phyloP scores from a whole-genome alignment of 75 land plant species.

The Picea glauca region DNA sequence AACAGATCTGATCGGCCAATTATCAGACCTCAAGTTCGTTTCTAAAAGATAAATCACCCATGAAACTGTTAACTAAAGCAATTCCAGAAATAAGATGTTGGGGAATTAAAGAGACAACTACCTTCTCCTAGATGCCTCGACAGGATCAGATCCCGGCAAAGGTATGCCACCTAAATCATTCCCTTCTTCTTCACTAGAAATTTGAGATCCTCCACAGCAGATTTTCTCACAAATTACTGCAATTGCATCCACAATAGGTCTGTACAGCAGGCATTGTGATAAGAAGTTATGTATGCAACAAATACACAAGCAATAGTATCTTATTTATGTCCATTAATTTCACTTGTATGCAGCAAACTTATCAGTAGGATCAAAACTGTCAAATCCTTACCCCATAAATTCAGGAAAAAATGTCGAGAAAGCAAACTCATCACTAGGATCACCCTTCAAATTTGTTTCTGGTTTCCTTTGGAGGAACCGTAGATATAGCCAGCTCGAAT shows the following conservation, averaged over 20 bases:
- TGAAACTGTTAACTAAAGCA: too few relatives aligned
- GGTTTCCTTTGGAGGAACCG: slow-evolving; percentile 44
- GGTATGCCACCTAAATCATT: slow-evolving; percentile 51
- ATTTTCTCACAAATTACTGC: slow-evolving; percentile 63
- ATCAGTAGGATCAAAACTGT: not conserved
- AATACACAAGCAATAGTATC: not conserved
- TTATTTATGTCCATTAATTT: not conserved
- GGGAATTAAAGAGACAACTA: too few relatives aligned
- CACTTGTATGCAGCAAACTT: not conserved
- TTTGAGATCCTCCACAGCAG: slow-evolving; percentile 65
- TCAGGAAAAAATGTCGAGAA: slow-evolving; percentile 91
- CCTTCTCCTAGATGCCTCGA: slow-evolving; percentile 92
- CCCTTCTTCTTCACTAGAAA: slow-evolving; percentile 27
- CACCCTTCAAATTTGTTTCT: slow-evolving; percentile 51
- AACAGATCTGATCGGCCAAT: too few relatives aligned
- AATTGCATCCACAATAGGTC: slow-evolving; percentile 78
- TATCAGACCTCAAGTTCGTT: too few relatives aligned
- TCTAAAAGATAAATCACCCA: too few relatives aligned
- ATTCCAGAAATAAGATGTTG: too few relatives aligned
- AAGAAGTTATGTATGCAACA: not conserved
- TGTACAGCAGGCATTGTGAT: slow-evolving; percentile 20
- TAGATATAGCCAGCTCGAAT: slow-evolving; percentile 50
- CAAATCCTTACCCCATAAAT: slow-evolving; percentile 48
- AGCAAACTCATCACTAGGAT: slow-evolving; percentile 73
- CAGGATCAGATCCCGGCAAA: slow-evolving; percentile 80